A percentile compares a stretch with the other conserved stretches of the same genome.
Evolutionary conservation across 176 grass and related monocot species (phyloP).

Genomic region (Neostapfia colusana): DNA sequence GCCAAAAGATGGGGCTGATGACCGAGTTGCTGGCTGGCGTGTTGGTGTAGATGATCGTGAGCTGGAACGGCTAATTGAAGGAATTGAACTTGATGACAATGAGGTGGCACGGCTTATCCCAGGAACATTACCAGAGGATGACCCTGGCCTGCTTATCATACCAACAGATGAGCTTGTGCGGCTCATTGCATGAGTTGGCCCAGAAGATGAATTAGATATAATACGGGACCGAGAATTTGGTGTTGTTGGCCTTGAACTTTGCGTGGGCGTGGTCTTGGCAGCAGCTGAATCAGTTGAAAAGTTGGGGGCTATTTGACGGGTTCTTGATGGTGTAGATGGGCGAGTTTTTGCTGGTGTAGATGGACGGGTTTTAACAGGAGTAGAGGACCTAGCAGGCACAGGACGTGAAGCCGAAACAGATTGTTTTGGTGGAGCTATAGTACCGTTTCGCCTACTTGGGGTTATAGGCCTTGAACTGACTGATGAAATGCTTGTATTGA

Average conservation of each 20-base stretch:
- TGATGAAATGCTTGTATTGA: constrained; percentile 77
- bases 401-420: constrained; percentile 57
- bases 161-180: constrained; percentile 38
- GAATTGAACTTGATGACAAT: constrained; percentile 46
- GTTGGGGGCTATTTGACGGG: constrained; percentile 36
- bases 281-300: constrained; percentile 44
- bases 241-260: constrained; percentile 77
- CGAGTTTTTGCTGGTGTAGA: constrained; percentile 66
- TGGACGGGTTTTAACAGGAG: constrained; percentile 70
- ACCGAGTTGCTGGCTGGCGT: constrained; percentile 51
- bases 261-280: constrained; percentile 41
- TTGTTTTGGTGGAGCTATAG: constrained; percentile 49
- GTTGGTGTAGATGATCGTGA: constrained; percentile 82
- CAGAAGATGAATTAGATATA: constrained; percentile 47
- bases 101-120: constrained; percentile 46
- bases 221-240: constrained; percentile 60
- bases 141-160: constrained; percentile 30
- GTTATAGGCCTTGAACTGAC: constrained; percentile 83
- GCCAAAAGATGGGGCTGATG: constrained; percentile 46
- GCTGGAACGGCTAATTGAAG: constrained; percentile 56
- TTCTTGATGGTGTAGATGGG: constrained; percentile 62
- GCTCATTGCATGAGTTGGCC: constrained; percentile 32
- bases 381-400: constrained; percentile 62
- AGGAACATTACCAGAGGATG: constrained; percentile 48
- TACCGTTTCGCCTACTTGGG: constrained; percentile 57